Evolutionary conservation across 2,329 filamentous ascomycete genomes (phyloP), one percentile per base, ranked within the genome.

Genomic region (Aspergillus brasiliensis): DNA sequence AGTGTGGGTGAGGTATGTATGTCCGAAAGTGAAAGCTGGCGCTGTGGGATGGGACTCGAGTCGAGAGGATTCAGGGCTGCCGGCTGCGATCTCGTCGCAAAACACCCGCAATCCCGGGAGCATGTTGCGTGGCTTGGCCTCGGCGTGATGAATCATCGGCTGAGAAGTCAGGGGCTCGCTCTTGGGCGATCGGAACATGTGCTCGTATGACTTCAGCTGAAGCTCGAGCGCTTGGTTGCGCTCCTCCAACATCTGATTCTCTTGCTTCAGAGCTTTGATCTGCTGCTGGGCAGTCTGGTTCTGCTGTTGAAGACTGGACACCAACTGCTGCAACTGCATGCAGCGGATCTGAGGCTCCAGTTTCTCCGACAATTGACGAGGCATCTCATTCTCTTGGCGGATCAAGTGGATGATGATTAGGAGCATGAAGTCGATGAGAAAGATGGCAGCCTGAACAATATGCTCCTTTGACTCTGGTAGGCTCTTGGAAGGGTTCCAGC

Each of bases 401-500:
- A 77, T 71, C 37, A 76, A 65, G 55, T 72, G 69, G 11, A 73
- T 65, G 38, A 77, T 76, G 46, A 76, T 72, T 19, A 71, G 60
- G 28, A 73, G 69, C 72, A 77, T 75, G 56, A 77, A 77, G 59
- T 77, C 75, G 44, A 77, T 72, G 13, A 77, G 66, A 52, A 71
- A 74, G 56, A 77, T 72, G 3, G 75, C 72, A 7, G 70, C 75
- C 63, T 76, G 73, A 11, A 77, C 73, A 19, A 77, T 77, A 60
- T 77, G 75, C 57, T 77, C 75, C 65, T 77, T 77, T n/a, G 75
- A 78, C 42, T 77, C 72, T 3, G 72, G 72, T 42, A 76, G 65
- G 62, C 71, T 77, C 62, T 77, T 77, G 37, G 72, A 69, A 19
- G 70, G 72, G 51, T 78, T 77, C 75, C 76, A 78, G 40, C 76